phyloP scores from a whole-genome alignment of 176 grass and related monocot genomes.

The Aegilops umbellulata region DNA sequence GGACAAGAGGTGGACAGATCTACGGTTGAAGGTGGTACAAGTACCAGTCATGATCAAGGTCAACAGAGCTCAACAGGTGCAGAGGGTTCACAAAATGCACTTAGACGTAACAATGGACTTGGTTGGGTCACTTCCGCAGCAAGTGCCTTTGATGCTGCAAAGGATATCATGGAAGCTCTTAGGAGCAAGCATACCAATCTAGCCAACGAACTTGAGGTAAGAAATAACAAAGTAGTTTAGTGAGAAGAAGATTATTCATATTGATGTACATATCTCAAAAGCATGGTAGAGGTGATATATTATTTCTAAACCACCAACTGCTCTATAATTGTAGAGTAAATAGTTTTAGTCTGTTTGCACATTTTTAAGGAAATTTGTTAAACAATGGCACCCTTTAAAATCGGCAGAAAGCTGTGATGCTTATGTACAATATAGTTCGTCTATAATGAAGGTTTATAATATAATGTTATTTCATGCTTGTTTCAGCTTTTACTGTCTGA shows the following conservation, averaged over 20 bases:
- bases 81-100: constrained; percentile 50
- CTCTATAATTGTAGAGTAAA: background rate
- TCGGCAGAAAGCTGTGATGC: background rate
- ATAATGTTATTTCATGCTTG: constrained; percentile 31
- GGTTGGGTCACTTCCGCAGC: constrained; percentile 78
- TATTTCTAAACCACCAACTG: background rate
- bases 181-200: constrained; percentile 88
- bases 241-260: background rate
- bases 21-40: constrained; percentile 56
- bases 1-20: constrained; percentile 75
- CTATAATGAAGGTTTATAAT: constrained; percentile 11
- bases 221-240: background rate
- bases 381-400: constrained; percentile 5
- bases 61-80: constrained; percentile 59
- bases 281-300: background rate
- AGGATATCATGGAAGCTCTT: constrained; percentile 99
- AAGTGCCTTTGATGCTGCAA: constrained; percentile 97
- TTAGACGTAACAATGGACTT: constrained; percentile 66
- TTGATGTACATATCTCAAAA: background rate
- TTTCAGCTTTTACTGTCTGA: constrained; percentile 94
- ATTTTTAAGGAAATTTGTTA: background rate
- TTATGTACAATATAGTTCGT: background rate
- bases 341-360: background rate
- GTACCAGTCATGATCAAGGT: constrained; percentile 59
- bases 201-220: constrained; percentile 63